Conservation (phyloP, 495 filamentous ascomycete genomes). For the Annulohypoxylon nitens region DNA sequence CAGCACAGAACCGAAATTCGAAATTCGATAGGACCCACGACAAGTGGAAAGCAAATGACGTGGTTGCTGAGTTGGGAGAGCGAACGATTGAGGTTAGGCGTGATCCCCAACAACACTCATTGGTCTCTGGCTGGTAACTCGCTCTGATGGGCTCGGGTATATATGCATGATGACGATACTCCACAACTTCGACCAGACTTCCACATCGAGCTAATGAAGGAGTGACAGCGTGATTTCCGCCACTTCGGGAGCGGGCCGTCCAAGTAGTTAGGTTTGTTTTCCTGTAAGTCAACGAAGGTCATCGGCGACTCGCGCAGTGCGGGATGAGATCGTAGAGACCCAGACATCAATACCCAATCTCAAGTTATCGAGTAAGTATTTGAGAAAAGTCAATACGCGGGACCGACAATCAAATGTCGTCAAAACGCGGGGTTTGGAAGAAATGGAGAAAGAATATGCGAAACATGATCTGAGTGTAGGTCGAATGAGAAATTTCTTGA, state of each 20-base stretch:
- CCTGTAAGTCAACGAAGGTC: constrained; percentile 8
- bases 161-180: constrained; percentile 30
- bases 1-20: constrained; percentile 23
- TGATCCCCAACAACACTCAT: constrained; percentile 8
- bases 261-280: constrained; percentile 1
- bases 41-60: constrained; percentile 22
- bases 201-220: background rate
- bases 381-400: constrained; percentile 8
- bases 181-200: constrained; percentile 3
- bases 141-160: constrained; percentile 12
- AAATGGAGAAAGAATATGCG: constrained; percentile 3
- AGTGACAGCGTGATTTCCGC: constrained; percentile 8
- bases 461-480: background rate
- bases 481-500: background rate
- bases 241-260: constrained; percentile 16
- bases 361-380: constrained; percentile 15
- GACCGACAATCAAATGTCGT: constrained; percentile 2
- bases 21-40: constrained; percentile 30
- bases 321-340: constrained; percentile 6
- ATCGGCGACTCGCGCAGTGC: background rate
- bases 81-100: constrained; percentile 18
- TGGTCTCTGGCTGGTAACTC: constrained; percentile 11
- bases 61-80: constrained; percentile 27
- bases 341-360: constrained; percentile 12
- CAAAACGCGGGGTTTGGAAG: background rate